These are phyloP conservation scores for Blastomyces percursus DNA, from an alignment of 2,329 filamentous ascomycete genomes.

Conservation along the genomic window DNA sequence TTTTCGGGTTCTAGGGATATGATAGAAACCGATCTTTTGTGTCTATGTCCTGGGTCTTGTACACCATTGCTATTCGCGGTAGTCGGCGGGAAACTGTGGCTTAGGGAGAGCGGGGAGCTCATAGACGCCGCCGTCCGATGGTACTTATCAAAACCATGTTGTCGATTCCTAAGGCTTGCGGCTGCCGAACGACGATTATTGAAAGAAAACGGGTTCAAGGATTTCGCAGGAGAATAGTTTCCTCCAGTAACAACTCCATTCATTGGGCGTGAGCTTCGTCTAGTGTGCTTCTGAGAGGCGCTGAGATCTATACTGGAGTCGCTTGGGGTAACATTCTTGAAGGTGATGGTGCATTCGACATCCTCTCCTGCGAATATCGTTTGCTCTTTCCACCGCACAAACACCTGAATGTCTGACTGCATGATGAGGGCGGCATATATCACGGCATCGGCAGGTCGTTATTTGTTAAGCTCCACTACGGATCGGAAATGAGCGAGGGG, in stretches of 20 bases:
- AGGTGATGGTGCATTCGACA: slow-evolving; percentile 89
- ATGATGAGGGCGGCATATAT: slow-evolving; percentile 8
- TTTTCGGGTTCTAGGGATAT: slow-evolving; percentile 57
- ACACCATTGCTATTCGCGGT: slow-evolving; percentile 14
- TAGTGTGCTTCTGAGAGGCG: slow-evolving; percentile 25
- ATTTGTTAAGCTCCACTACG: slow-evolving; percentile 1
- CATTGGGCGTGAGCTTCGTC: slow-evolving; percentile 29
- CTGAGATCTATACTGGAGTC: slow-evolving; percentile 23
- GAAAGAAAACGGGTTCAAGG: slow-evolving; percentile 28
- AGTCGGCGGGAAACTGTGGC: slow-evolving; percentile 30
- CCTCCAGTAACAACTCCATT: slow-evolving; percentile 25
- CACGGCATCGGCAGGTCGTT: slow-evolving; percentile 5
- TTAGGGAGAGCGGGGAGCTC: slow-evolving; percentile 29
- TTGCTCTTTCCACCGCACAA: slow-evolving; percentile 87
- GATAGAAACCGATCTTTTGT: slow-evolving; percentile 70
- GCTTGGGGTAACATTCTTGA: slow-evolving; percentile 64
- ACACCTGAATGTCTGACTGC: slow-evolving; percentile 76
- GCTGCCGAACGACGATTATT: slow-evolving; percentile 28
- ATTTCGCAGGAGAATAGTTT: slow-evolving; percentile 31
- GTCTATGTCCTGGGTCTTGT: slow-evolving; percentile 42
- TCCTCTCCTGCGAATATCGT: slow-evolving; percentile 95
- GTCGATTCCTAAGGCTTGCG: slow-evolving; percentile 21
- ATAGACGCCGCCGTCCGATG: slow-evolving; percentile 33
- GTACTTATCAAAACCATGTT: slow-evolving; percentile 16
- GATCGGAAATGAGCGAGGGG: slow-evolving; percentile 1